Conservation (phyloP, 2,329 filamentous ascomycete genomes). For the Salinomyces thailandicus region DNA sequence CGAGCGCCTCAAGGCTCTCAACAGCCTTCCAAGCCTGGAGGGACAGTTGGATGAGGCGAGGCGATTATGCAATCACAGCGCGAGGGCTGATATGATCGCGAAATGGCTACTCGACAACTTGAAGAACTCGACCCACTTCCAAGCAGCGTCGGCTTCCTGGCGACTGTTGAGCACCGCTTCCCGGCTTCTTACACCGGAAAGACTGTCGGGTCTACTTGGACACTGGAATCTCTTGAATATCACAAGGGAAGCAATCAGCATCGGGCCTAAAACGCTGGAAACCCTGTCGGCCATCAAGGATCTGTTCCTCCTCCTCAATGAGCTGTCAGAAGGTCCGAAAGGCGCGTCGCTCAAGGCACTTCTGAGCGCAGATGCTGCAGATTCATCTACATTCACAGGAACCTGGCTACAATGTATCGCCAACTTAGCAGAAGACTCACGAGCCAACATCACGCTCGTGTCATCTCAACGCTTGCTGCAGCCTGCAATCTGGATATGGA, state of each 20-base stretch:
- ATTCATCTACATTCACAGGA: conserved; percentile 17
- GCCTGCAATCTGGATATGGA: conserved; percentile 19
- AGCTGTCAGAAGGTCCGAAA: conserved; percentile 9
- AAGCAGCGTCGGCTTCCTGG: conserved; percentile 41
- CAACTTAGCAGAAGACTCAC: no score
- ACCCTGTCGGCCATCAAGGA: conserved; percentile 27
- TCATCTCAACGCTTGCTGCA: conserved; percentile 8
- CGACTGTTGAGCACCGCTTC: conserved; percentile 51
- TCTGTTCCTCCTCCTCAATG: conserved; percentile 11
- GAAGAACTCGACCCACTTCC: conserved; percentile 34
- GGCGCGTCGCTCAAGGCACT: conserved; percentile 17
- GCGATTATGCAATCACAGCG: conserved; percentile 21
- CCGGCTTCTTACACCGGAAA: conserved; percentile 55
- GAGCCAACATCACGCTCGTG: no score
- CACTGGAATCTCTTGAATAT: not conserved
- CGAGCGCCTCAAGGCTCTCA: conserved; percentile 32
- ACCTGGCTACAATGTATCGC: conserved; percentile 12
- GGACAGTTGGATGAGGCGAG: conserved; percentile 19
- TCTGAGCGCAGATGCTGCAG: conserved; percentile 10
- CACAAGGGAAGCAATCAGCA: not conserved
- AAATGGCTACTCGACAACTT: conserved; percentile 56
- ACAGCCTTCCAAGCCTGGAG: conserved; percentile 14
- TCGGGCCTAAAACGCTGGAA: no score
- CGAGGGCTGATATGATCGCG: conserved; percentile 49
- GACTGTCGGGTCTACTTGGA: conserved; percentile 59